Evolutionary conservation across 495 filamentous ascomycete genomes (phyloP), one percentile per base, ranked within the genome.

Genomic region (Penicillium nucicola): DNA sequence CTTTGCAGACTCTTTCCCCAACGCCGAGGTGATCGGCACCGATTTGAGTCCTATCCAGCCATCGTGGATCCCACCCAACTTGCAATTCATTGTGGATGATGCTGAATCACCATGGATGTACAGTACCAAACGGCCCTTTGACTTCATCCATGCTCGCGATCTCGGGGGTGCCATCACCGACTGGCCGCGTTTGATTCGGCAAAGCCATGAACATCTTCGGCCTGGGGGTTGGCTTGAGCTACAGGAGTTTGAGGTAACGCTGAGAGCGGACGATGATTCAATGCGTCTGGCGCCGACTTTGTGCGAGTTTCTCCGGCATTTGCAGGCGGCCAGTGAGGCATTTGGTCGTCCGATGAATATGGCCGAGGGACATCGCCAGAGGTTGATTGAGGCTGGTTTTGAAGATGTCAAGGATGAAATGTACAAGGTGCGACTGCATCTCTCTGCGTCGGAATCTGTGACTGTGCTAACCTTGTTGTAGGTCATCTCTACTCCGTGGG

Each of bases 161-260:
- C 57, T 83, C 37, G 71, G 67, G 31, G 71, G 76, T 45, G 57
- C 66, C 33, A 72, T 78, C 45, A 62, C 60, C 15, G 72, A 81
- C 59, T 79, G 76, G 73, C 56, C 61, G 32, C 62, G 58, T 30
- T 49, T 75, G 14, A 50, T 75, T 19, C 50, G 41, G 0, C 69
- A 74, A 61, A 65, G 67, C 22, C 65, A 66, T 19, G 34, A 42
- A 11, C 69, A 81, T 50, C 61, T 80, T 1, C 68, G 70, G 20
- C 77, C 78, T 0, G 79, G 79, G 2, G 80, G 79, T 2, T 82
- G 75, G 72, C 45, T 78, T 20, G 80, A 83, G 46, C 56, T 82
- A 20, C 72, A 77, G 50, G 80, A 83, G 48, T 81, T 74, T 48
- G 76, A 77, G 36, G 60, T 67, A 17, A 64, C 60, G 52, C 58